Evolutionary conservation across 2,329 filamentous ascomycete genomes (phyloP).

Genomic region (Dactylella cylindrospora): DNA sequence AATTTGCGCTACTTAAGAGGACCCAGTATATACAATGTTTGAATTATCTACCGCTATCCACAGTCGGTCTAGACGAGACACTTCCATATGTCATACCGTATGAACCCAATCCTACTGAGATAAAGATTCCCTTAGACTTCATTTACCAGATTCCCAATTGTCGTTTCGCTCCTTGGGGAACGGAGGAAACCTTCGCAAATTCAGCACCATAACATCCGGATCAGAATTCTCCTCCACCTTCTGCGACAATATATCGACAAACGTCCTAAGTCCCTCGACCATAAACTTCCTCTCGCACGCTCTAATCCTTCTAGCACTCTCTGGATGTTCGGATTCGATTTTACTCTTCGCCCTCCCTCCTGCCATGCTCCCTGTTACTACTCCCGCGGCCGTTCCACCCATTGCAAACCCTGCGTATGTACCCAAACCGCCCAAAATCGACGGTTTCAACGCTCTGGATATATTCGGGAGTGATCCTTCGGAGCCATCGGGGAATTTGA

Average conservation of each 20-base stretch:
- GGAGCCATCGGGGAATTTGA: constrained; percentile 9
- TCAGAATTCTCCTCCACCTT: constrained; percentile 7
- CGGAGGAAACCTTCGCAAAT: too few relatives aligned
- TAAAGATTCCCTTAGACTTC: too few relatives aligned
- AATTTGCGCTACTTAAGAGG: too few relatives aligned
- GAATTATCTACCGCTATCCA: too few relatives aligned
- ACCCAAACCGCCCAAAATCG: not conserved
- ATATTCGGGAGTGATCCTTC: constrained; percentile 2
- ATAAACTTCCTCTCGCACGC: not conserved
- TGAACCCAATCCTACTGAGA: too few relatives aligned
- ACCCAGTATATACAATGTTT: too few relatives aligned
- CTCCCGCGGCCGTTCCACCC: not conserved
- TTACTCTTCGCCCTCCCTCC: not conserved
- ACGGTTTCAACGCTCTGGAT: not conserved
- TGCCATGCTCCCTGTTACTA: not conserved
- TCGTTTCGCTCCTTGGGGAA: too few relatives aligned
- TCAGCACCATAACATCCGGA: too few relatives aligned
- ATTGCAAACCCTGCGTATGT: not conserved
- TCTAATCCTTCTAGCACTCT: not conserved
- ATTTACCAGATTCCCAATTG: too few relatives aligned
- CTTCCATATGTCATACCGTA: too few relatives aligned
- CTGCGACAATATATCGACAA: too few relatives aligned
- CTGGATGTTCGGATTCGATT: not conserved
- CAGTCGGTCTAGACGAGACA: too few relatives aligned
- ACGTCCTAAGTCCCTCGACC: not conserved